Evolutionary conservation across 441 rosid species (phyloP).

Genomic region (Metrosideros polymorpha): DNA sequence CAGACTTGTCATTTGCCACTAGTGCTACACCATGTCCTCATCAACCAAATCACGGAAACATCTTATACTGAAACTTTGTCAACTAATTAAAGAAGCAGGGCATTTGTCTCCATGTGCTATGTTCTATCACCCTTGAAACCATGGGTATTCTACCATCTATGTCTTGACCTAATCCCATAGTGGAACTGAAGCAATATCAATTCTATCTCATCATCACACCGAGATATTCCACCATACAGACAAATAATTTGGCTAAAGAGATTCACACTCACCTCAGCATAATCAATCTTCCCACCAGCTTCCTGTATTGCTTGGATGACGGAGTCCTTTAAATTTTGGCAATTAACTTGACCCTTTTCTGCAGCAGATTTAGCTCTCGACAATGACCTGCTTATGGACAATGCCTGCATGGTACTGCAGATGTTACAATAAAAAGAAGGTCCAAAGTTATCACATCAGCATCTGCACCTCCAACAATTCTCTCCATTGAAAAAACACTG

Average conservation of each 20-base stretch:
- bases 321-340: slow-evolving; percentile 32
- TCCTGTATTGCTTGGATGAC: slow-evolving; percentile 35
- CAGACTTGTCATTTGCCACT: neutral
- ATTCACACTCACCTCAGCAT: slow-evolving; percentile 53
- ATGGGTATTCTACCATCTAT: neutral
- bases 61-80: neutral
- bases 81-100: neutral
- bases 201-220: neutral
- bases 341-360: slow-evolving; percentile 30
- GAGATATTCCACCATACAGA: neutral
- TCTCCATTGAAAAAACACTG: neutral
- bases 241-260: neutral
- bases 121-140: neutral
- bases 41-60: neutral
- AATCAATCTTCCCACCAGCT: slow-evolving; percentile 71
- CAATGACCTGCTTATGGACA: slow-evolving; percentile 67
- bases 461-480: neutral
- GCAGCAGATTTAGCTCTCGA: slow-evolving; percentile 39
- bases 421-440: neutral
- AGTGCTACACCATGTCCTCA: neutral
- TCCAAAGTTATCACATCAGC: neutral
- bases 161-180: neutral
- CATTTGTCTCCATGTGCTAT: neutral
- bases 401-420: slow-evolving; percentile 37
- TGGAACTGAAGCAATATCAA: neutral